These are phyloP conservation scores for Actinidia arguta DNA, from an alignment of 179 eudicot genomes.

Conservation along the genomic window DNA sequence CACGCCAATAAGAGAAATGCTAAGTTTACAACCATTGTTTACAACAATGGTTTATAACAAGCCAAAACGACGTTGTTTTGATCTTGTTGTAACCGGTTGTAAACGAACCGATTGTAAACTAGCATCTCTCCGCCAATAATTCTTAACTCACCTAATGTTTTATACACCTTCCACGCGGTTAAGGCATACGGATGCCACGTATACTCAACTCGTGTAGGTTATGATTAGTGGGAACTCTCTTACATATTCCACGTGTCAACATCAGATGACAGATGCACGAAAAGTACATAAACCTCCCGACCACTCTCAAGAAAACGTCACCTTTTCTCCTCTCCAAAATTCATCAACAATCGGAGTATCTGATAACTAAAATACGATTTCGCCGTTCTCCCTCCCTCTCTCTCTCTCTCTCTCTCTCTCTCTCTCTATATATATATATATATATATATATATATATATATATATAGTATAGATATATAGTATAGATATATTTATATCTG, in stretches of 20 bases:
- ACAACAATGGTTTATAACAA: too few relatives aligned
- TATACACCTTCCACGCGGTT: background rate
- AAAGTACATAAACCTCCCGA: background rate
- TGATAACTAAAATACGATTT: background rate
- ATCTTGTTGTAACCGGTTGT: too few relatives aligned
- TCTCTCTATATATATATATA: background rate
- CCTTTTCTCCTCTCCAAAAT: background rate
- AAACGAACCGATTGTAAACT: too few relatives aligned
- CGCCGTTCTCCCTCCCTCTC: background rate
- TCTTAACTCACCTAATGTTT: background rate
- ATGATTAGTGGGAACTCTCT: too few relatives aligned
- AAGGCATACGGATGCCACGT: background rate
- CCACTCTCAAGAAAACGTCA: background rate
- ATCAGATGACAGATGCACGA: background rate
- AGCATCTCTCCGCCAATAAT: background rate
- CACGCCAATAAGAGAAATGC: too few relatives aligned
- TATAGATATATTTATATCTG: background rate
- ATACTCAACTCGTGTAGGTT: background rate
- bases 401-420: background rate
- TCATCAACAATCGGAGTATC: background rate
- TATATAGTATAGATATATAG: too few relatives aligned
- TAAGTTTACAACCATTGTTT: too few relatives aligned
- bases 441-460: too few relatives aligned
- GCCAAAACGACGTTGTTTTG: too few relatives aligned
- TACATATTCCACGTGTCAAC: background rate